Evolutionary conservation across 768 basidiomycete genomes (phyloP), one percentile per base, ranked within the genome.

Genomic region (Infundibulicybe gibba): DNA sequence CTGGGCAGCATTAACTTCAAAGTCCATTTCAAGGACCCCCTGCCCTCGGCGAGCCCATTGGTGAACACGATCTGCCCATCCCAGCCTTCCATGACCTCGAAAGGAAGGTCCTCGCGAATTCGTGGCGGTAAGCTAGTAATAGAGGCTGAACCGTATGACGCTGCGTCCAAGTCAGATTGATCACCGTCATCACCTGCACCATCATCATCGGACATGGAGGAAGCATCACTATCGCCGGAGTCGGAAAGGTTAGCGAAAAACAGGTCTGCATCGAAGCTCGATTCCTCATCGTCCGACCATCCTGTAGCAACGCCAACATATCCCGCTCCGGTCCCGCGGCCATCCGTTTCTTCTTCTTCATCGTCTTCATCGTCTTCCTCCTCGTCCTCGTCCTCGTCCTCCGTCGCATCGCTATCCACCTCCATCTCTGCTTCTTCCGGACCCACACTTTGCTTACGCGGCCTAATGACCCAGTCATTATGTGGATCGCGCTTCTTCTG

Each of bases 161-260:
- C 58, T 9, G 62, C 65, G 38, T 75, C 71, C 37, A 68, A 53
- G 44, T 74, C 75, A 21, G 71, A 72, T 34, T 67, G 69, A 51
- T 78, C 75, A 47, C 67, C 68, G 30, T 72, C 70, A 25, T 78
- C 79, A 42, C 70, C 71, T 47, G 56, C 57, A 35, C 56, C 55
- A 39, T 61, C 55, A 37, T 52, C 56, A 17, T 50, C 52, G n/a
- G 60, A 58, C 8, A 59, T 55, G 25, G 56, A 54, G 55, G 51
- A 57, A n/a, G 57, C 60, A 40, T 50, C 44, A 32, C 59, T 61
- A 44, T 68, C 75, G 16, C 74, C 76, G 1, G 75, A 63, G 56
- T 80, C 87, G 32, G 81, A 80, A 35, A 91, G 77, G 58, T 89
- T 85, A 46, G 84, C 80, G 57, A 92, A 91, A 68, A 92, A 91